Conservation (phyloP, 2,329 filamentous ascomycete genomes). For the Tolypocladium sp. region DNA sequence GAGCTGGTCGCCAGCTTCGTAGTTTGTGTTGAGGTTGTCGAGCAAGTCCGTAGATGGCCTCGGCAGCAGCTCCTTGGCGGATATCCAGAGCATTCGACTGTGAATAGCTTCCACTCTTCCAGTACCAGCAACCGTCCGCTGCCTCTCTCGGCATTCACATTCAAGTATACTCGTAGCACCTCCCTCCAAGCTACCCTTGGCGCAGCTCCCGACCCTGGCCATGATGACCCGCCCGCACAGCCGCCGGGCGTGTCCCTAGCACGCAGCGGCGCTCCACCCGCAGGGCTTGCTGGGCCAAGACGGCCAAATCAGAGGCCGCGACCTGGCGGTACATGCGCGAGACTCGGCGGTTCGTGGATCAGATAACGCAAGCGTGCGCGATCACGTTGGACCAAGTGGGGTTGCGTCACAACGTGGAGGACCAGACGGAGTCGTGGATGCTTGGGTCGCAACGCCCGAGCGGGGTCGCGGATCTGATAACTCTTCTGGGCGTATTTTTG, state of each 20-base stretch:
- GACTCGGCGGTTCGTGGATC: background rate
- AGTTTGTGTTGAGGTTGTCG: background rate
- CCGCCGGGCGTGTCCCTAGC: background rate
- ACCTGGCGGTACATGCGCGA: background rate
- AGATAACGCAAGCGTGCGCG: background rate
- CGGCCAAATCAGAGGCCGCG: background rate
- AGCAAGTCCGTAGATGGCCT: background rate
- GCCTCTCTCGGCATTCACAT: background rate
- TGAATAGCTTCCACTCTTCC: background rate
- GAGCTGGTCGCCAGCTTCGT: background rate
- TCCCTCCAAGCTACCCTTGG: background rate
- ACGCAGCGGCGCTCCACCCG: background rate
- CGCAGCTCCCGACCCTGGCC: background rate
- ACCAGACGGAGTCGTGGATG: background rate
- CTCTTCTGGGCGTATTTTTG: background rate
- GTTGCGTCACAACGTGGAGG: background rate
- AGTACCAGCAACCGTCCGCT: too few relatives aligned
- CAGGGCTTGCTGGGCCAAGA: background rate
- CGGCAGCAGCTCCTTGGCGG: background rate
- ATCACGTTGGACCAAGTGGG: background rate
- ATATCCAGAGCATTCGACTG: background rate
- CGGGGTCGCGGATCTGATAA: slow-evolving; percentile 1
- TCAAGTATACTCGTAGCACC: background rate
- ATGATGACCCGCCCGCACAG: background rate
- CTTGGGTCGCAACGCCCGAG: background rate